These are phyloP conservation scores for Aspergillus cristatus DNA, from an alignment of 495 filamentous ascomycete species.

Conservation along the genomic window DNA sequence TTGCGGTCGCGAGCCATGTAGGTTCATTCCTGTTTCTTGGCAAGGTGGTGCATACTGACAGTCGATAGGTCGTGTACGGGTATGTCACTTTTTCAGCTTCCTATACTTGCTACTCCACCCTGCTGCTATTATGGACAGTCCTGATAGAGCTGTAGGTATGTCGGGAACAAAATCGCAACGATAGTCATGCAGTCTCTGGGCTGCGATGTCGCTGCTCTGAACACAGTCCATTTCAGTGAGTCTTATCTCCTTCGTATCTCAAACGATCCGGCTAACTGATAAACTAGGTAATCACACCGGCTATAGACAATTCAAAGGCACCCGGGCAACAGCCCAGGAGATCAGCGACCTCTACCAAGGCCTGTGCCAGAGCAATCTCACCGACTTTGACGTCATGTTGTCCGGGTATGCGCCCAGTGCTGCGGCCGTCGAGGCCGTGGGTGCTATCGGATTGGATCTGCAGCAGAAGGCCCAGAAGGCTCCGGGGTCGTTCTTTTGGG, in stretches of 20 bases:
- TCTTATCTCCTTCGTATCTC: slow-evolving; percentile 2
- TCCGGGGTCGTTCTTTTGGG: slow-evolving; percentile 86
- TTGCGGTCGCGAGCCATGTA: slow-evolving; percentile 98
- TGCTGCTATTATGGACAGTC: no score
- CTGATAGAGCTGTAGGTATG: slow-evolving; percentile 52
- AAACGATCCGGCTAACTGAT: slow-evolving; percentile 2
- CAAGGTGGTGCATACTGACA: slow-evolving; percentile 8
- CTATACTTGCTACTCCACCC: no score
- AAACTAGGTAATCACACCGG: slow-evolving; percentile 80
- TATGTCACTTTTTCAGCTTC: slow-evolving; percentile 28
- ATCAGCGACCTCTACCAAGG: slow-evolving; percentile 81
- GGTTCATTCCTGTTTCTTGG: slow-evolving; percentile 24
- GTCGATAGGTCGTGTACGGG: slow-evolving; percentile 66
- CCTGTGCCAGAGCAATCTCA: slow-evolving; percentile 68
- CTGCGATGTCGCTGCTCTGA: slow-evolving; percentile 85
- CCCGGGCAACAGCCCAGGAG: slow-evolving; percentile 66
- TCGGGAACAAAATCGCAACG: slow-evolving; percentile 91
- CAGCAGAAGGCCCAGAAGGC: slow-evolving; percentile 52
- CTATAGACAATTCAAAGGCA: slow-evolving; percentile 80
- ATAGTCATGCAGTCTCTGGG: slow-evolving; percentile 89
- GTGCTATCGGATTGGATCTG: slow-evolving; percentile 71
- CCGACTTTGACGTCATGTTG: slow-evolving; percentile 83
- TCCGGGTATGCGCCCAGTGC: slow-evolving; percentile 89
- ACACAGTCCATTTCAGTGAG: slow-evolving; percentile 92
- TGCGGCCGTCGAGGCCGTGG: slow-evolving; percentile 71